A percentile compares a stretch with the other conserved stretches of the same genome.
Conservation (phyloP, 2,329 filamentous ascomycete species). For the Colletotrichum tabaci region DNA sequence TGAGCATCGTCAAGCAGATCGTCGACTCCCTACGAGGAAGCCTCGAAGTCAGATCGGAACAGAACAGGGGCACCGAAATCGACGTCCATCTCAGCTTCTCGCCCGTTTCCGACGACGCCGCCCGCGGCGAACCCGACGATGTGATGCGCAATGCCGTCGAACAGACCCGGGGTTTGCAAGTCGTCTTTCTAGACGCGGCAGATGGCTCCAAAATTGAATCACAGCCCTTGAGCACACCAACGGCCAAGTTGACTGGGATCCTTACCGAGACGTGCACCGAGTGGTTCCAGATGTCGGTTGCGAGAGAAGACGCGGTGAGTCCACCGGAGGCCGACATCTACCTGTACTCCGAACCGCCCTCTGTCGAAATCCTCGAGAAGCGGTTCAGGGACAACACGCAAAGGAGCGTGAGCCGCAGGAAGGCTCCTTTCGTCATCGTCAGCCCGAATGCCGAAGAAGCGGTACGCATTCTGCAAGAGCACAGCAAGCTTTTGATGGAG, state of each 20-base stretch:
- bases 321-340: conserved; percentile 44
- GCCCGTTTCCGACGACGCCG: conserved; percentile 33
- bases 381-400: conserved; percentile 41
- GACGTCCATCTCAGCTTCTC: conserved; percentile 62
- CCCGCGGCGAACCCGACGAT: conserved; percentile 43
- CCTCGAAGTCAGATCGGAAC: conserved; percentile 69
- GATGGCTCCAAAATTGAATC: neutral
- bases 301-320: conserved; percentile 37
- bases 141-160: conserved; percentile 31
- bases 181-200: conserved; percentile 45
- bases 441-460: conserved; percentile 51
- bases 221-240: conserved; percentile 27
- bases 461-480: conserved; percentile 45
- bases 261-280: conserved; percentile 49
- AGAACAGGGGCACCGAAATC: conserved; percentile 69
- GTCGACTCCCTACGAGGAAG: conserved; percentile 72
- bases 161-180: conserved; percentile 39
- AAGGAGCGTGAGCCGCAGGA: conserved; percentile 4
- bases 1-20: conserved; percentile 75
- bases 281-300: conserved; percentile 55
- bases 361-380: conserved; percentile 43
- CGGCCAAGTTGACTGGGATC: conserved; percentile 48
- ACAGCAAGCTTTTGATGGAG: conserved; percentile 44
- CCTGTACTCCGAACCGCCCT: conserved; percentile 49
- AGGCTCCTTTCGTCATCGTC: conserved; percentile 49